Base-by-base conservation (phyloP, 1,139 yeast genomes). In the Blastobotrys capitulatus region DNA sequence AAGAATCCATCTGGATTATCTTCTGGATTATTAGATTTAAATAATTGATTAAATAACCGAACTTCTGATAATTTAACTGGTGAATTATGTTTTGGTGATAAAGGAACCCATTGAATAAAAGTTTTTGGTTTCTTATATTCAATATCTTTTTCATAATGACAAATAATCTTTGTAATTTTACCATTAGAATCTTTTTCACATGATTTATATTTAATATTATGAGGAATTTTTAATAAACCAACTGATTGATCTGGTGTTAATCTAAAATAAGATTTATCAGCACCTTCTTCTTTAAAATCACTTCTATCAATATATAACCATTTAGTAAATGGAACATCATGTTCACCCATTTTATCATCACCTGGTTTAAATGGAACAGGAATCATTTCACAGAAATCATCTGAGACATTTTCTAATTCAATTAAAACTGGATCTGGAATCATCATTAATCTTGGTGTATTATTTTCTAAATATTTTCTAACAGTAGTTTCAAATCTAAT, bases 361-460 rank as follows among this genome's bases (percentile, higher is more conserved):
- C 96, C 96, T 38, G 96, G 95, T 69, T 89, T 90, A 76, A 83
- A 92, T 42, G 98, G 97, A 57, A 92, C 80, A 46, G 79, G 79
- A 57, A 88, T 77, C 46, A 72, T 67, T 67, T 85, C 92, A 58
- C 76, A 79, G 63, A 74, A 85, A 60, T 81, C 86, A 38, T 85
- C 96, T 12, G 79, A 78, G 46, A 92, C 75, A 65, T 92, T 92
- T 54, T 87, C 97, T 54, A 94, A 71, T 50, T 85, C 81, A 54
- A 92, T 83, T 62, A 82, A 84, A 50, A 94, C 71, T 19, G 99
- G 98, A 60, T 88, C 88, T 57, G 86, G 78, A 48, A 94, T 76
- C 80, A 94, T 82, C 96, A 92, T 90, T 61, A 94, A 76, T 67
- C 99, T 82, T 53, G 99, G 97, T 10, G 96, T 90, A 20, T 90